These are phyloP conservation scores for Fibroporia radiculosa DNA, from an alignment of 768 basidiomycete genomes.

Conservation along the genomic window DNA sequence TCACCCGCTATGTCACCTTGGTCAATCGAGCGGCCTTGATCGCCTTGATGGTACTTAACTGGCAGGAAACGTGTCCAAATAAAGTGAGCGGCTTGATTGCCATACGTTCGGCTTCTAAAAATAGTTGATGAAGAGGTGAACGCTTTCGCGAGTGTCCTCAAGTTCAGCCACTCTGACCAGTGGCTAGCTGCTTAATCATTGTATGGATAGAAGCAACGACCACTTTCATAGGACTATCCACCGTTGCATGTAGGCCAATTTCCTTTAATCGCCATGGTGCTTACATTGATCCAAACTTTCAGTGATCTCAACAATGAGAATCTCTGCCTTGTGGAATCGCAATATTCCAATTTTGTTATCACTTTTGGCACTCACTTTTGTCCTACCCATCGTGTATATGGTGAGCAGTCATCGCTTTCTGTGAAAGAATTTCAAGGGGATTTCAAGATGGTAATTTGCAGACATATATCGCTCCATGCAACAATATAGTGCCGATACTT, in stretches of 20 bases:
- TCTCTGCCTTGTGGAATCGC: neutral
- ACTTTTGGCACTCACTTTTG: neutral
- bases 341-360: neutral
- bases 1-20: slow-evolving; percentile 9
- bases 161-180: no score
- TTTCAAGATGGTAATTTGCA: no score
- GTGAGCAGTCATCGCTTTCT: no score
- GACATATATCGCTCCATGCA: no score
- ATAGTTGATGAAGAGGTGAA: no score
- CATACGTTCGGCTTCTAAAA: no score
- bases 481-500: no score
- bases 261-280: neutral
- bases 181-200: neutral
- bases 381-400: neutral
- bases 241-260: neutral
- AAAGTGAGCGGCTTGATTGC: no score
- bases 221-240: neutral
- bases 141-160: no score
- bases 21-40: slow-evolving; percentile 5
- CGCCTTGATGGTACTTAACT: neutral
- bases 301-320: neutral
- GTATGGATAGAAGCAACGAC: neutral
- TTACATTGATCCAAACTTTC: neutral
- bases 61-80: no score
- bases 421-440: no score